Percentiles rank a stretch among this genome's conserved stretches.
These are phyloP conservation scores for Metschnikowia henanensis DNA, from an alignment of 805 yeast genomes.

Conservation along the genomic window DNA sequence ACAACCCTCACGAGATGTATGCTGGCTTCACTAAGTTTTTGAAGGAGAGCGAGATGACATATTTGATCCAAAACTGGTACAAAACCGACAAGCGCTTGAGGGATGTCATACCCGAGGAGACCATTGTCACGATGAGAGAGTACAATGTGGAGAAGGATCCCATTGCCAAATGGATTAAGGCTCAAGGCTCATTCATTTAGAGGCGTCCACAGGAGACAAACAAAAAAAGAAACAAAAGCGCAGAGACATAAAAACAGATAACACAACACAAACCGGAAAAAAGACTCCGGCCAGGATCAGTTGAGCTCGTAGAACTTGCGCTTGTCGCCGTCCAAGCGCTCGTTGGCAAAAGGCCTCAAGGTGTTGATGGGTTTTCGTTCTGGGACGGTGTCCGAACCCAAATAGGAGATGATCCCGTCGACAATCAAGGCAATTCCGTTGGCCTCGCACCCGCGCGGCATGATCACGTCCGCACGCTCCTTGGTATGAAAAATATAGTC, in stretches of 20 bases:
- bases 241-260: background rate
- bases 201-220: background rate
- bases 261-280: too few species aligned
- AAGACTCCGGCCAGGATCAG: too few species aligned
- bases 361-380: constrained; percentile 19
- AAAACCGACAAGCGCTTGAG: constrained; percentile 60
- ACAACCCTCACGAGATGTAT: constrained; percentile 53
- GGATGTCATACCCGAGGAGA: constrained; percentile 51
- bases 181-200: constrained; percentile 5
- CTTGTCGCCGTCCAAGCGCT: constrained; percentile 40
- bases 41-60: constrained; percentile 54
- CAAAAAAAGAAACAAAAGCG: background rate
- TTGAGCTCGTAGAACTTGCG: constrained; percentile 45
- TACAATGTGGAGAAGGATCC: constrained; percentile 61
- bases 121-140: constrained; percentile 42
- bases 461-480: constrained; percentile 69
- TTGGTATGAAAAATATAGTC: constrained; percentile 68
- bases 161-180: constrained; percentile 30
- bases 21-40: constrained; percentile 42
- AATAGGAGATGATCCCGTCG: constrained; percentile 56
- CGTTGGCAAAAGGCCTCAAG: constrained; percentile 36
- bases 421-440: constrained; percentile 59
- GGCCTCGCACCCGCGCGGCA: constrained; percentile 68
- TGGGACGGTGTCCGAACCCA: constrained; percentile 19
- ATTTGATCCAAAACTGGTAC: constrained; percentile 69